Evolutionary conservation across 1,139 yeast species (phyloP).

Genomic region (Candida tropicalis): DNA sequence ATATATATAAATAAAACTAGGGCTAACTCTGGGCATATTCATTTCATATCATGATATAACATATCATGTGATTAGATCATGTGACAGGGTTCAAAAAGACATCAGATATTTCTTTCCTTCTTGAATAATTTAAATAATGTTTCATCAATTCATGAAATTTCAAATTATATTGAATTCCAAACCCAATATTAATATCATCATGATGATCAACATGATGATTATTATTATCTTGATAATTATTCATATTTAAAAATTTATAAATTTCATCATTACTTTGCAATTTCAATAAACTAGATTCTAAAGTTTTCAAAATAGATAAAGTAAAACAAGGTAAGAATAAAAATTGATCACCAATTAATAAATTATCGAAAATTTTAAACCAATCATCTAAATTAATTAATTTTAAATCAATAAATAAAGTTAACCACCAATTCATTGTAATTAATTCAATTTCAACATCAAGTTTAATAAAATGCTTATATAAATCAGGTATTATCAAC

Average conservation of each 20-base stretch:
- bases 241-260: conserved; percentile 10
- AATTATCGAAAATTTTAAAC: conserved; percentile 54
- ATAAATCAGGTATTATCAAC: conserved; percentile 38
- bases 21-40: too few species aligned
- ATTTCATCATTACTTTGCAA: conserved; percentile 11
- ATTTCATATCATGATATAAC: too few species aligned
- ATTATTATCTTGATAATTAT: background rate
- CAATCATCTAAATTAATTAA: conserved; percentile 55
- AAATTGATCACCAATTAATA: conserved; percentile 25
- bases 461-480: conserved; percentile 35
- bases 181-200: conserved; percentile 5
- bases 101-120: conserved; percentile 5
- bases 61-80: too few species aligned
- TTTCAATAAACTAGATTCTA: conserved; percentile 9
- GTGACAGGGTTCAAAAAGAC: too few species aligned
- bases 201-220: background rate
- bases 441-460: conserved; percentile 53
- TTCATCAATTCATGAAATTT: conserved; percentile 14
- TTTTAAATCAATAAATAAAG: conserved; percentile 51
- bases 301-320: conserved; percentile 13
- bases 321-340: conserved; percentile 14
- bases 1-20: background rate
- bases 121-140: conserved; percentile 10
- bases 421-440: conserved; percentile 62
- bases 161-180: conserved; percentile 9